Base-by-base conservation (phyloP, 2,329 filamentous ascomycete genomes). In the Biscogniauxia marginata region DNA sequence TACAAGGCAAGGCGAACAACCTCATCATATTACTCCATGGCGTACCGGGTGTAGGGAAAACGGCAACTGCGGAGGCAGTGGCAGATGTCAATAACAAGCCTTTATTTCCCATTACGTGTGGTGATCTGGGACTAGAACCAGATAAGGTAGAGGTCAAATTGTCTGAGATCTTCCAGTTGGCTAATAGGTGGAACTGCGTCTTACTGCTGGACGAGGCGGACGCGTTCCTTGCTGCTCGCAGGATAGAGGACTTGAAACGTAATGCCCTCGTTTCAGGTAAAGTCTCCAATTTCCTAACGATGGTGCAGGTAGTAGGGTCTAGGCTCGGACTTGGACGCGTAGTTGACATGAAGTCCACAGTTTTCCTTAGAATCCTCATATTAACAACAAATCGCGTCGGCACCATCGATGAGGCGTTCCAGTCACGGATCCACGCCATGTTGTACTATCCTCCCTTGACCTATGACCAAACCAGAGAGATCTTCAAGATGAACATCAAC, bases 321-420 rank as follows among this genome's bases (percentile, higher is more conserved):
- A n/a, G n/a, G n/a, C n/a, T n/a, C n/a, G n/a, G n/a, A n/a, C n/a
- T n/a, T n/a, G n/a, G n/a, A n/a, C n/a, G n/a, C n/a, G n/a, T n/a
- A n/a, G n/a, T n/a, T n/a, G n/a, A n/a, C n/a, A n/a, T n/a, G n/a
- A n/a, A n/a, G n/a, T 6, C 24, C 6, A 9, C 16, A 70, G 72
- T 73, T 1, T 75, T 75, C 39, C 63, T 75, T 0, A 74, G 74
- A 0, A 70, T 75, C 19, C 57, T 75, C 4, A 73, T 71, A 54
- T 66, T 77, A 6, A 78, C 75, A 0, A 78, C 74, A 7, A 78
- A 77, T 58, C 70, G 73, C 9, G 67, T 77, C 6, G 73, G 74
- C 1, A 62, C 65, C 1, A 71, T 77, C 19, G 75, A 78, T 46
- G 74, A 75, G 34, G 75, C 75, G 0, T 75, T 75, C 53, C 63